These are phyloP conservation scores for Saccharomycopsis malanga DNA, from an alignment of 805 yeast genomes.

Conservation along the genomic window DNA sequence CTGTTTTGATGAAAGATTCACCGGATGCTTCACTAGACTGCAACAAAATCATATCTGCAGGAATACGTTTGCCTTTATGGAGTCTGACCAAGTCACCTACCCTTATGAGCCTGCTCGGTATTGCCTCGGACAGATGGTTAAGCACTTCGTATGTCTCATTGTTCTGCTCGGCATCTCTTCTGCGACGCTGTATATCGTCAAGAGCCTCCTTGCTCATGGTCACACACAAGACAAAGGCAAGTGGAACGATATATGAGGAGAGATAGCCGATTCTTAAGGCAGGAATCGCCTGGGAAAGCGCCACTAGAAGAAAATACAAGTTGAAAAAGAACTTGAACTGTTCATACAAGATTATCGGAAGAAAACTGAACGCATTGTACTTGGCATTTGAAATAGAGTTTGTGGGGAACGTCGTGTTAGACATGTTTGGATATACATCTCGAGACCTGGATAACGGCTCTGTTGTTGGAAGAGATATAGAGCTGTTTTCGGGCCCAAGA, in stretches of 20 bases:
- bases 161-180: slow-evolving; percentile 86
- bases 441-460: slow-evolving; percentile 23
- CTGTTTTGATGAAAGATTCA: slow-evolving; percentile 91
- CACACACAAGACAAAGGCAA: slow-evolving; percentile 84
- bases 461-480: slow-evolving; percentile 6
- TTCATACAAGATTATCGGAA: slow-evolving; percentile 85
- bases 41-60: slow-evolving; percentile 84
- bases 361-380: slow-evolving; percentile 78
- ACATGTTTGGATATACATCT: slow-evolving; percentile 37
- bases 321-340: slow-evolving; percentile 97
- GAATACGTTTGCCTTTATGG: slow-evolving; percentile 78
- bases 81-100: slow-evolving; percentile 83
- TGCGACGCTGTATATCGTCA: slow-evolving; percentile 85
- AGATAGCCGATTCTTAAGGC: slow-evolving; percentile 87
- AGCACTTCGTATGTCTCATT: slow-evolving; percentile 73
- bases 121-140: slow-evolving; percentile 28
- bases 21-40: slow-evolving; percentile 79
- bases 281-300: slow-evolving; percentile 88
- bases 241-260: slow-evolving; percentile 87
- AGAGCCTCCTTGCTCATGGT: slow-evolving; percentile 95
- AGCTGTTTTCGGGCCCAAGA: neutral
- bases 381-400: slow-evolving; percentile 92
- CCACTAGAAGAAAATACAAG: slow-evolving; percentile 84
- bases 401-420: slow-evolving; percentile 40
- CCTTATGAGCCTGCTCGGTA: slow-evolving; percentile 52